Percentiles rank a stretch among this genome's conserved stretches.
Conservation (phyloP, 495 filamentous ascomycete species). For the Penicillium pulvis region DNA sequence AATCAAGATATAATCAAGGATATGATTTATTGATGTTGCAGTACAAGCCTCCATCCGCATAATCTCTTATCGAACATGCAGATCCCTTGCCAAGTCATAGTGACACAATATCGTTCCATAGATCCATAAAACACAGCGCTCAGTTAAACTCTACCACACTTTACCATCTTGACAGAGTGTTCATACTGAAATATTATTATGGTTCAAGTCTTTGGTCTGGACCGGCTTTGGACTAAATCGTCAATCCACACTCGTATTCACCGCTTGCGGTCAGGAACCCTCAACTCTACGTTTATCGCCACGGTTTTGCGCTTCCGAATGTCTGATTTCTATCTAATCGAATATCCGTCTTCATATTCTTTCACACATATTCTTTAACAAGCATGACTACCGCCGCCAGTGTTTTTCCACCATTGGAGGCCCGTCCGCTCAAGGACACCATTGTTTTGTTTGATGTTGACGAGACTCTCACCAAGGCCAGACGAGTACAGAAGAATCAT, state of each 20-base stretch:
- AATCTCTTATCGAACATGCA: slow-evolving; percentile 22
- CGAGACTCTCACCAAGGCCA: slow-evolving; percentile 77
- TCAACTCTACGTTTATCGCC: not conserved
- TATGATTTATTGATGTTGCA: not conserved
- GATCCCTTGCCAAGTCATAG: not conserved
- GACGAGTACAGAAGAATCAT: slow-evolving; percentile 52
- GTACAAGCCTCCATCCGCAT: not conserved
- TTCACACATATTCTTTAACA: not conserved
- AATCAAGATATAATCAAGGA: not conserved
- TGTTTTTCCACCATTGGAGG: slow-evolving; percentile 71
- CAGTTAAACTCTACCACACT: no score
- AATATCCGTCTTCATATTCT: not conserved
- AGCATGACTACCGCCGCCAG: slow-evolving; percentile 51
- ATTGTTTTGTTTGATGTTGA: slow-evolving; percentile 95
- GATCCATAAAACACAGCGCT: no score
- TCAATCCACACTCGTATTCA: not conserved
- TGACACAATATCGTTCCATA: not conserved
- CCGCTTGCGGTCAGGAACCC: not conserved
- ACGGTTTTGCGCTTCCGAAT: not conserved
- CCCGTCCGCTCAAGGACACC: slow-evolving; percentile 85
- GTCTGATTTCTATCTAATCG: not conserved
- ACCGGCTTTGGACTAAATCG: slow-evolving; percentile 4
- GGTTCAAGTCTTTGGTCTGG: not conserved
- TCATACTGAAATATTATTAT: not conserved
- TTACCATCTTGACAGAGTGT: not conserved